These are phyloP conservation scores for Linnemannia elongata DNA, from an alignment of 192 early-diverging fungal species.

Conservation along the genomic window DNA sequence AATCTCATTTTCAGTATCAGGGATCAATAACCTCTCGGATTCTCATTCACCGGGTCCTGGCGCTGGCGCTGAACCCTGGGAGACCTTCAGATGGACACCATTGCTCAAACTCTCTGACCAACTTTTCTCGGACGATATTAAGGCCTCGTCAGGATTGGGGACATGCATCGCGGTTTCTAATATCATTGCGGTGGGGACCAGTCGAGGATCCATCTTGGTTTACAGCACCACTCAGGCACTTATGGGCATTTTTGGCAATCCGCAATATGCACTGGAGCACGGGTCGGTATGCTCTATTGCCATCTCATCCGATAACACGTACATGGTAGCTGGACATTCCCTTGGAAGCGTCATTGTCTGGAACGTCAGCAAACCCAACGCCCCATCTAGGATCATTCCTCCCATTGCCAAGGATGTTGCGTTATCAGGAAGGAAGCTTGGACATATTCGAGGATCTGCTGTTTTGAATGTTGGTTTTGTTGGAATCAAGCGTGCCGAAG, in stretches of 20 bases:
- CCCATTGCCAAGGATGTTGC: slow-evolving; percentile 62
- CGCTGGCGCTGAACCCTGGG: slow-evolving; percentile 62
- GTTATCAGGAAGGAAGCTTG: slow-evolving; percentile 65
- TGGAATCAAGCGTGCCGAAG: slow-evolving; percentile 66
- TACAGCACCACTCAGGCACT: slow-evolving; percentile 67
- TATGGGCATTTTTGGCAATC: slow-evolving; percentile 46
- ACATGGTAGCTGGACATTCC: slow-evolving; percentile 67
- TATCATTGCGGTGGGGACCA: slow-evolving; percentile 72
- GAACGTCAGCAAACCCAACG: slow-evolving; percentile 63
- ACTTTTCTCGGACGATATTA: slow-evolving; percentile 63
- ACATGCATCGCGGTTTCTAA: slow-evolving; percentile 60
- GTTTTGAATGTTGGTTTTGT: slow-evolving; percentile 71
- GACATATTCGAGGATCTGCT: slow-evolving; percentile 68
- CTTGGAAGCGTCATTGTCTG: slow-evolving; percentile 70
- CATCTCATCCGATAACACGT: slow-evolving; percentile 68
- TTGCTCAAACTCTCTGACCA: slow-evolving; percentile 69
- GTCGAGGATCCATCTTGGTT: slow-evolving; percentile 67
- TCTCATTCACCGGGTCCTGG: slow-evolving; percentile 49
- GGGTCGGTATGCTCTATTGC: slow-evolving; percentile 70
- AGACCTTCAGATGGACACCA: slow-evolving; percentile 72
- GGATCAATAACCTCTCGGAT: slow-evolving; percentile 34
- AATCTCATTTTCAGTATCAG: slow-evolving; percentile 39
- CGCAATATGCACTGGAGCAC: slow-evolving; percentile 60
- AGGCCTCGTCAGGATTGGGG: slow-evolving; percentile 31
- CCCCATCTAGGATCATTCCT: slow-evolving; percentile 63